A percentile compares a stretch with the other conserved stretches of the same genome.
Evolutionary conservation across 169 alveolate species (phyloP).

Genomic region (Eimeria tenella): DNA sequence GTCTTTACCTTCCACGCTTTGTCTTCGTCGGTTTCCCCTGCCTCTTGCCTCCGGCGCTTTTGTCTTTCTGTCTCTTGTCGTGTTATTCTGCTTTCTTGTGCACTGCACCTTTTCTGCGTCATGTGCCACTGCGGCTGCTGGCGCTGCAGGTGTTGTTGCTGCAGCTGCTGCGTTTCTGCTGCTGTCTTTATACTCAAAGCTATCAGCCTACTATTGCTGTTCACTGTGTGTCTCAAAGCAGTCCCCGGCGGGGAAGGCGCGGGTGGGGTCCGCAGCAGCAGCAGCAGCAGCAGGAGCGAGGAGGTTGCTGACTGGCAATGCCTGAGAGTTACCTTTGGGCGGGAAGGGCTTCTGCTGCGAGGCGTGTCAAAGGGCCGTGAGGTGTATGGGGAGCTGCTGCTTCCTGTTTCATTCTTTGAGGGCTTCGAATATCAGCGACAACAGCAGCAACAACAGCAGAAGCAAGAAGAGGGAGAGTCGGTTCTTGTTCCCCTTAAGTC

Average conservation of each 20-base stretch:
- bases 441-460: slow-evolving; percentile 20
- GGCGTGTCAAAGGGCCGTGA: slow-evolving; percentile 29
- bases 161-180: not conserved
- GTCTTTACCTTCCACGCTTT: not conserved
- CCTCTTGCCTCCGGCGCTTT: not conserved
- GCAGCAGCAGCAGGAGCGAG: slow-evolving; percentile 38
- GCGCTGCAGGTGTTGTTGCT: not conserved
- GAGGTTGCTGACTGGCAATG: slow-evolving; percentile 24
- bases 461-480: slow-evolving; percentile 25
- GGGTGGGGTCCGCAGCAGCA: not conserved
- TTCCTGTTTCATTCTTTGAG: slow-evolving; percentile 11
- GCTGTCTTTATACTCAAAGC: not conserved
- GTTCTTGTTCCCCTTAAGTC: not conserved
- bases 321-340: slow-evolving; percentile 13
- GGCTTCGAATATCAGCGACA: not conserved
- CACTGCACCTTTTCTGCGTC: not conserved
- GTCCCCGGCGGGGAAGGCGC: not conserved
- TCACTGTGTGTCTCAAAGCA: not conserved
- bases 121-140: not conserved
- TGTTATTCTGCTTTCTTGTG: not conserved
- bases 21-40: not conserved
- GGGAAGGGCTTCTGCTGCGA: slow-evolving; percentile 37
- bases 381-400: slow-evolving; percentile 22
- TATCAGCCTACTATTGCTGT: not conserved
- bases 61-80: not conserved